Percentiles rank a stretch among this genome's conserved stretches.
Evolutionary conservation across 2,329 filamentous ascomycete species (phyloP).

Genomic region (Neopestalotiopsis sp.): DNA sequence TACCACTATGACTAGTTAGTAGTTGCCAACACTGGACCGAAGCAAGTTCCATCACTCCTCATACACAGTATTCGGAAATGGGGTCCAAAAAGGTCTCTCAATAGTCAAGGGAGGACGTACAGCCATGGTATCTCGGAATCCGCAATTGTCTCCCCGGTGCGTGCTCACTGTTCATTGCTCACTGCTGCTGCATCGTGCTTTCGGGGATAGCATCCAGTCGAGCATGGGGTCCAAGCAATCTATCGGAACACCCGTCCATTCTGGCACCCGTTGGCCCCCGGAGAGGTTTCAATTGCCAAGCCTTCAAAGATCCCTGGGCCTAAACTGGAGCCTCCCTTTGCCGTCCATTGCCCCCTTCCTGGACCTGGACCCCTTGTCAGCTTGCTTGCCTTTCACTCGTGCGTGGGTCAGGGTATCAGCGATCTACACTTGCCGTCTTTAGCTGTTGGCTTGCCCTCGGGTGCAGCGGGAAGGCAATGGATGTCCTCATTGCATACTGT

Average conservation of each 20-base stretch:
- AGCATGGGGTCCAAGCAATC: background rate
- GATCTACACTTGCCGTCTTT: constrained; percentile 19
- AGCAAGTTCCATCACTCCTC: too few species aligned
- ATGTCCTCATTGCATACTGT: background rate
- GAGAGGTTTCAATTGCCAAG: background rate
- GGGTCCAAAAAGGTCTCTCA: background rate
- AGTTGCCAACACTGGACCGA: too few species aligned
- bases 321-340: too few species aligned
- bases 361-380: background rate
- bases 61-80: background rate
- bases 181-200: too few species aligned
- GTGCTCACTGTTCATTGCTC: too few species aligned
- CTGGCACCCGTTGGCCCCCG: background rate
- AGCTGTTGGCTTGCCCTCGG: constrained; percentile 1
- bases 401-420: constrained; percentile 4
- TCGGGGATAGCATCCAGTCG: too few species aligned
- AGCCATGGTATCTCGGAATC: too few species aligned
- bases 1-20: too few species aligned
- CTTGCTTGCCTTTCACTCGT: background rate
- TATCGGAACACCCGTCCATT: constrained; percentile 11
- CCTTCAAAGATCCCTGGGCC: background rate
- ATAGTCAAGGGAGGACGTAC: too few species aligned
- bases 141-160: too few species aligned
- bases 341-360: background rate
- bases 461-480: background rate